Evolutionary conservation across 192 early-diverging fungal species (phyloP).

Genomic region (Umbelopsis sp.): DNA sequence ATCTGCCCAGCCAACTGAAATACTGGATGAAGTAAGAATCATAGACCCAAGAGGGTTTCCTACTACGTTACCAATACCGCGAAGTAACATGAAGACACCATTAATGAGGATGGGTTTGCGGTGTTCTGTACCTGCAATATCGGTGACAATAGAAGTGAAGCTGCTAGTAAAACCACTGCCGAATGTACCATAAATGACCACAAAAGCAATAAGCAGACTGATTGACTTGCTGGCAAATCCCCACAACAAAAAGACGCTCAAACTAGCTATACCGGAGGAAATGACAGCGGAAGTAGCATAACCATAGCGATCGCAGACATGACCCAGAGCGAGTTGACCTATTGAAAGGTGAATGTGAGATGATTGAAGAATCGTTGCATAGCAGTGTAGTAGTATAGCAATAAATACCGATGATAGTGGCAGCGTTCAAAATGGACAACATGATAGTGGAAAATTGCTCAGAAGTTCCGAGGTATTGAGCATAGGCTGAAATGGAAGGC

Average conservation of each 20-base stretch:
- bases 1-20: constrained; percentile 4
- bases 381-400: background rate
- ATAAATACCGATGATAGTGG: constrained; percentile 10
- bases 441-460: constrained; percentile 12
- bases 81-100: constrained; percentile 19
- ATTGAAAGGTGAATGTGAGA: background rate
- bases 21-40: constrained; percentile 12
- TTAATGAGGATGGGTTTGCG: constrained; percentile 2
- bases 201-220: constrained; percentile 6
- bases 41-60: constrained; percentile 24
- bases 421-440: constrained; percentile 18
- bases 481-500: constrained; percentile 4
- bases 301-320: constrained; percentile 18
- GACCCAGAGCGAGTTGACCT: constrained; percentile 15
- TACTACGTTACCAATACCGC: constrained; percentile 20
- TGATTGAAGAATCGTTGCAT: background rate
- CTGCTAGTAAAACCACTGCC: constrained; percentile 15
- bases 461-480: constrained; percentile 3
- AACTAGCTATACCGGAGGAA: constrained; percentile 8
- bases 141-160: constrained; percentile 18
- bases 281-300: constrained; percentile 4
- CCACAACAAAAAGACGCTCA: constrained; percentile 18
- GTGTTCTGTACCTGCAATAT: constrained; percentile 14
- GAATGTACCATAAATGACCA: constrained; percentile 7
- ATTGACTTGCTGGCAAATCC: constrained; percentile 8